phyloP scores from a whole-genome alignment of 371 early-diverging fungal species.

The Phascolomyces articulosus region DNA sequence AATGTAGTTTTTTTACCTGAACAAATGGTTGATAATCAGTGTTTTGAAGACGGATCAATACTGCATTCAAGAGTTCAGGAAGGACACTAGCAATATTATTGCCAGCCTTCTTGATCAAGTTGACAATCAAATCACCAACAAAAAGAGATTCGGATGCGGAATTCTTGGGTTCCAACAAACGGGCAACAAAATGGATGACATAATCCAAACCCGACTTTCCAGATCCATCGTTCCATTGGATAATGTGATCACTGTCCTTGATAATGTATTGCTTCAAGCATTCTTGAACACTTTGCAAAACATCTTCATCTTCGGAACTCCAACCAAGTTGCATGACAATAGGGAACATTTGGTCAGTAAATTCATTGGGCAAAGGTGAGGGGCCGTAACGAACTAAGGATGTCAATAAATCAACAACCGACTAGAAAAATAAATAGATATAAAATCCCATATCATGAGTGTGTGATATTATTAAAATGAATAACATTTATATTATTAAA shows the following conservation, averaged over 20 bases:
- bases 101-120: constrained; percentile 81
- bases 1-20: constrained; percentile 48
- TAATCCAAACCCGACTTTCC: constrained; percentile 80
- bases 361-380: constrained; percentile 76
- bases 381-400: constrained; percentile 66
- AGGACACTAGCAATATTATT: constrained; percentile 69
- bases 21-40: constrained; percentile 79
- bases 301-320: constrained; percentile 62
- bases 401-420: constrained; percentile 75
- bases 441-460: no score
- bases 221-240: constrained; percentile 64
- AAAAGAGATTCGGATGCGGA: constrained; percentile 83
- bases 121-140: constrained; percentile 88
- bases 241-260: constrained; percentile 68
- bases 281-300: constrained; percentile 64
- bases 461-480: no score
- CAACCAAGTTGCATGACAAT: constrained; percentile 74
- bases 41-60: constrained; percentile 67
- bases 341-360: constrained; percentile 81
- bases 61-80: constrained; percentile 79
- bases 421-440: constrained; percentile 43
- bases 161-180: constrained; percentile 71
- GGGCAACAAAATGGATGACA: constrained; percentile 79
- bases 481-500: not conserved
- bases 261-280: constrained; percentile 66